Conservation (phyloP, 2,329 filamentous ascomycete species). For the Neofusicoccum ribis region DNA sequence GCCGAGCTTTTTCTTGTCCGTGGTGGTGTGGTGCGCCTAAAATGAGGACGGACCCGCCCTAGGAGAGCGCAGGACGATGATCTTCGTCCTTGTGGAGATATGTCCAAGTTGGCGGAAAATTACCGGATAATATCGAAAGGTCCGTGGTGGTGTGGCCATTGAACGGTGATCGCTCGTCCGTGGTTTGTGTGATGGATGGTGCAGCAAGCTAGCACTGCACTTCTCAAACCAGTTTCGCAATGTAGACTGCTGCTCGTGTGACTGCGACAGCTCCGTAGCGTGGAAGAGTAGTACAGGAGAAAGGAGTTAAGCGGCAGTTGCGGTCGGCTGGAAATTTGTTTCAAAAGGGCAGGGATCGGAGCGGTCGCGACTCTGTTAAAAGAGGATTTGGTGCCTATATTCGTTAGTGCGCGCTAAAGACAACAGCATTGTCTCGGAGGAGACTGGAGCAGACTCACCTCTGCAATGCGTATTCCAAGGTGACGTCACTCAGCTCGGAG, state of each 20-base stretch:
- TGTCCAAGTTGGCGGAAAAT: not conserved
- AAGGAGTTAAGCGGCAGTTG: not conserved
- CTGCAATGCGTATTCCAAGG: constrained; percentile 59
- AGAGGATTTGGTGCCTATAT: constrained; percentile 20
- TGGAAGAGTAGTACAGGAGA: not conserved
- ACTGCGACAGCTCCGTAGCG: not conserved
- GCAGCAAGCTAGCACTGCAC: not conserved
- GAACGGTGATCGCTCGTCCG: not conserved
- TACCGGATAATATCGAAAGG: not conserved
- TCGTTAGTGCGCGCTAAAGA: not conserved
- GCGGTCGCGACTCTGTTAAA: not conserved
- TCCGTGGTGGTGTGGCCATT: not conserved
- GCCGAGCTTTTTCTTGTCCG: not conserved
- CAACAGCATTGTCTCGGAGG: not conserved
- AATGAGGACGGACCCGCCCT: not conserved
- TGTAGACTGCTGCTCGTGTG: not conserved
- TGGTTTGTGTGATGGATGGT: not conserved
- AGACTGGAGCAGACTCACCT: constrained; percentile 43
- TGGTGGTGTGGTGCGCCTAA: constrained; percentile 5
- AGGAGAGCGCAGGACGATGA: not conserved
- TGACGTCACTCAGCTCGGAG: constrained; percentile 51
- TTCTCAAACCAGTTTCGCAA: not conserved
- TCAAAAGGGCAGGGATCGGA: constrained; percentile 13
- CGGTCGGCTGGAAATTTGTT: constrained; percentile 3
- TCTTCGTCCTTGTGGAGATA: not conserved